Base-by-base conservation (phyloP, 257 asterid genomes). In the Solanum appendiculatum region DNA sequence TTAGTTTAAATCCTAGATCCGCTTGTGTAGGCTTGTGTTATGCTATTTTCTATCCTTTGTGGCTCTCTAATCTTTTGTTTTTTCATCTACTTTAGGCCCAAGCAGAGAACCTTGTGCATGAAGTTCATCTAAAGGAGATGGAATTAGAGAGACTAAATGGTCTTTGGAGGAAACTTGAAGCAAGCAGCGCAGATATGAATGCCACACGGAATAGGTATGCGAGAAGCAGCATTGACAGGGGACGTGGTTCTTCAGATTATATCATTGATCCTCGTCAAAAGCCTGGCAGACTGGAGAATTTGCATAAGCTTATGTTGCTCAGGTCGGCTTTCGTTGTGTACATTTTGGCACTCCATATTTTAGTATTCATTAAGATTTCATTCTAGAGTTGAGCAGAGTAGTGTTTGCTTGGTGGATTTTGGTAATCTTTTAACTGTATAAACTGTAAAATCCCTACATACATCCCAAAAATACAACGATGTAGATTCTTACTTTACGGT, bases 361-460 rank as follows among this genome's bases (percentile, higher is more conserved):
- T 94, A 89, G 99, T 97, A 20, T 97, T 97, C 92, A 94, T 97
- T 87, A 97, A 91, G 92, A 93, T 97, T 74, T 94, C 98, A 20
- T 94, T 97, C 89, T 95, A 86, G 90, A 56, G 42, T 9, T 46
- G 27, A 29, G 18, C 29, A 9, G 34, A 75, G 56, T 39, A 39
- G 83, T 80, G 54, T 44, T 74, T 2, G 14, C 64, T 44, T 78
- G 64, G 6, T 78, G 40, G 20, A 44, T 27, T 44, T 78, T 27
- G 9, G 9, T 46, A 4, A 78, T 44, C 18, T 9, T 16, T 29
- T 80, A 29, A 48, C 25, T 80, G 42, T 80, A 80, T 73, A 9
- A 73, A 37, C 42, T 73, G 48, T 73, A 27, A 39, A 42, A 80
- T 18, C 33, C 14, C 64, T 78, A 34, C 29, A 29, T 29, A 46